Evolutionary conservation across 345 rosid species (phyloP), one percentile per base, ranked within the genome.

Genomic region (Gossypium mustelinum): DNA sequence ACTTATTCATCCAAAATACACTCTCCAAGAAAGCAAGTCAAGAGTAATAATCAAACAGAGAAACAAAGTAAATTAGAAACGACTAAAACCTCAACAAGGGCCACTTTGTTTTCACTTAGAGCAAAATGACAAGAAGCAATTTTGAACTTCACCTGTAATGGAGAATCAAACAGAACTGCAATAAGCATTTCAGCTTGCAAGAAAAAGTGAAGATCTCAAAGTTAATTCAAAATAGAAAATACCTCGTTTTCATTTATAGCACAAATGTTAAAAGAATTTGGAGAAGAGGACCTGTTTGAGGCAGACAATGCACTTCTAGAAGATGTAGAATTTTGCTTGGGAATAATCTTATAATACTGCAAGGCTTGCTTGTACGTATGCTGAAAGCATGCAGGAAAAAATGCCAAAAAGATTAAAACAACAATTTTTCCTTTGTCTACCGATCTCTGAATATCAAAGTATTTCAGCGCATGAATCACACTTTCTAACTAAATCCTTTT

Each of bases 231-330:
- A 50, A n/a, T 77, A 2, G 65, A 57, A 60, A 17, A 44, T 74
- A 93, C 99, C 97, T 95, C 99, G 68, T 83, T 91, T 86, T 95
- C 99, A 82, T 90, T 93, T 71, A 90, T 82, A 61, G 88, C 84
- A 11, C 94, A 86, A 69, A 80, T 61, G 59, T 82, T 83, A 73
- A 90, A 85, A 71, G 98, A 86, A 87, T 83, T 91, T 4, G 97
- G 97, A 66, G 97, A 83, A 84, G 97, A 89, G 14, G 98, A 90
- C 74, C 98, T 82, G 61, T 78, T 86, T 22, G 92, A 85, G 27
- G 87, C 58, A 11, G 98, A 81, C 77, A 95, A 85, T 0, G 98
- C 86, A 79, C 89, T 89, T 79, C 97, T 84, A 24, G 92, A 70
- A 76, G 83, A 77, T 16, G 89, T 58, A 7, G 93, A 85, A 77